A percentile compares a stretch with the other conserved stretches of the same genome.
Conservation (phyloP, 331 rosid species). For the Rosa hybrid region DNA sequence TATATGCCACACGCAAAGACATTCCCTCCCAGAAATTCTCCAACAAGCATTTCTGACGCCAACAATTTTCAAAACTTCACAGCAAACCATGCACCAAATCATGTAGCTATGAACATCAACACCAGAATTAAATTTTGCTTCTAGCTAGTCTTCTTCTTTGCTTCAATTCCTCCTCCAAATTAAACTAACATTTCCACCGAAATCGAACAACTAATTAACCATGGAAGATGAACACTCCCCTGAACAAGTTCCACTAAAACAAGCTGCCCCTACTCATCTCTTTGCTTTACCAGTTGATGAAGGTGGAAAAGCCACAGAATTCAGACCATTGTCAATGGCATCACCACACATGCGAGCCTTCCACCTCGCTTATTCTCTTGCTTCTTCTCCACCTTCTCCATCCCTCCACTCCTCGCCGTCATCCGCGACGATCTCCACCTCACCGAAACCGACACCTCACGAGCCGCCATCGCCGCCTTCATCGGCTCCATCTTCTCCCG, state of each 20-base stretch:
- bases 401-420: slow-evolving; percentile 62
- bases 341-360: slow-evolving; percentile 63
- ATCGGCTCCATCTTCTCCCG: slow-evolving; percentile 63
- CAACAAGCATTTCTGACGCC: neutral
- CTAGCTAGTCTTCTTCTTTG: neutral
- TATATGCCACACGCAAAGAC: neutral
- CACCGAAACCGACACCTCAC: slow-evolving; percentile 39
- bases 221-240: slow-evolving; percentile 27
- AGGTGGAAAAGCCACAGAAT: slow-evolving; percentile 45
- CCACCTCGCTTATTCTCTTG: slow-evolving; percentile 65
- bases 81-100: neutral
- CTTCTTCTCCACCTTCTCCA: slow-evolving; percentile 69
- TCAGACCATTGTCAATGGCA: slow-evolving; percentile 38
- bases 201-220: neutral
- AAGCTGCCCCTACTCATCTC: neutral
- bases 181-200: neutral
- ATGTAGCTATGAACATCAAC: neutral
- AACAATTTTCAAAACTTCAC: neutral
- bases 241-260: neutral
- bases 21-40: neutral
- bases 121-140: neutral
- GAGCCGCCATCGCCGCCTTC: slow-evolving; percentile 49
- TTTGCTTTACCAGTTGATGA: slow-evolving; percentile 40
- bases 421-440: slow-evolving; percentile 56
- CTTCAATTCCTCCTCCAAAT: neutral